These are phyloP conservation scores for Boletus pseudopeckii DNA, from an alignment of 768 basidiomycete genomes.

Conservation along the genomic window DNA sequence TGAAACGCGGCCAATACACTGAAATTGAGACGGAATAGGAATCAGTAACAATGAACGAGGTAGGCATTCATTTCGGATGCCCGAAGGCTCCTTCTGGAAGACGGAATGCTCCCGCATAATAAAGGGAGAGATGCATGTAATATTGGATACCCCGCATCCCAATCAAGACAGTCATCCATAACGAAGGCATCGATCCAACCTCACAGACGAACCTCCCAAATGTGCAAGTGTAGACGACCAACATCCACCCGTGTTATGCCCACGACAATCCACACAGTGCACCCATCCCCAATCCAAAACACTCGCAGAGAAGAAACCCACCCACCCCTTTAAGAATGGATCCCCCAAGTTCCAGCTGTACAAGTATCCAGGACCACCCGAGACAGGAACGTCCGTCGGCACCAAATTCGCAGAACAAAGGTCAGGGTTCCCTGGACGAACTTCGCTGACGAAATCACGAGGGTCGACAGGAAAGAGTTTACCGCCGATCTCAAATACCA, in stretches of 20 bases:
- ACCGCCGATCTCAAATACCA: slow-evolving; percentile 69
- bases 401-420: slow-evolving; percentile 55
- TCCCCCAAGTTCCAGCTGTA: slow-evolving; percentile 78
- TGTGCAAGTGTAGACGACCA: neutral
- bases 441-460: slow-evolving; percentile 59
- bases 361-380: slow-evolving; percentile 49
- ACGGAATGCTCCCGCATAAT: neutral
- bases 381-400: slow-evolving; percentile 58
- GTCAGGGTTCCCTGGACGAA: slow-evolving; percentile 34
- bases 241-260: slow-evolving; percentile 4
- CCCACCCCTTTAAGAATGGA: slow-evolving; percentile 74
- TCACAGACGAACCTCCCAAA: neutral
- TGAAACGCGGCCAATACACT: slow-evolving; percentile 68
- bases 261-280: neutral
- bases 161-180: neutral
- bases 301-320: slow-evolving; percentile 1
- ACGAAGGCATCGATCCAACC: neutral
- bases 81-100: slow-evolving; percentile 13
- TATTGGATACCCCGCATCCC: slow-evolving; percentile 2
- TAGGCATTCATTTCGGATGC: slow-evolving; percentile 4
- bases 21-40: neutral
- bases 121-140: neutral
- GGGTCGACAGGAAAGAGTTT: slow-evolving; percentile 70
- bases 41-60: neutral
- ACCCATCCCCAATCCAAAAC: neutral